These are phyloP conservation scores for Hanseniaspora mollemarum DNA, from an alignment of 805 yeast genomes.

Conservation along the genomic window DNA sequence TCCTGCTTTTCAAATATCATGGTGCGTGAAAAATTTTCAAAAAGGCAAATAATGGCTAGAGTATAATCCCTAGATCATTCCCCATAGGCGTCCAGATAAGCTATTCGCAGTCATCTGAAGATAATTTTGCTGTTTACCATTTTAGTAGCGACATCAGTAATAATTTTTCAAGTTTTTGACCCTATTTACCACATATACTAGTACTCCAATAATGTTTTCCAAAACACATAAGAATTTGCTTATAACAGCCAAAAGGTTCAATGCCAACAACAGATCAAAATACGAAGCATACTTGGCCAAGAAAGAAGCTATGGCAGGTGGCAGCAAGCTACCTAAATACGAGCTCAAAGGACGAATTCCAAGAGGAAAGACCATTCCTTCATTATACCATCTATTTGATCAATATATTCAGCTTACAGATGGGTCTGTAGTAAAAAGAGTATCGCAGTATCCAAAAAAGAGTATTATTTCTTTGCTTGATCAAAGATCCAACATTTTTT, in stretches of 20 bases:
- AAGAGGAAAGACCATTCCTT: conserved; percentile 79
- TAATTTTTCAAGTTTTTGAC: too few species aligned
- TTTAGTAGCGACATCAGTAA: too few species aligned
- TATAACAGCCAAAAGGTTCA: neutral
- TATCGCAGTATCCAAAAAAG: conserved; percentile 77
- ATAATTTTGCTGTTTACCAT: too few species aligned
- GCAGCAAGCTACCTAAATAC: neutral
- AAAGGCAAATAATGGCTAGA: too few species aligned
- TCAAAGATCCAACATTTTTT: conserved; percentile 72
- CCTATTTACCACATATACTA: too few species aligned
- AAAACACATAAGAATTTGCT: neutral
- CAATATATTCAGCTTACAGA: conserved; percentile 83
- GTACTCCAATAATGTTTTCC: neutral
- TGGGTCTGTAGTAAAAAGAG: conserved; percentile 76
- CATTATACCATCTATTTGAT: conserved; percentile 82
- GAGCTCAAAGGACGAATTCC: neutral
- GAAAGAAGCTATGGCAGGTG: conserved; percentile 6
- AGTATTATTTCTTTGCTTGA: conserved; percentile 79
- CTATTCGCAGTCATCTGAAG: too few species aligned
- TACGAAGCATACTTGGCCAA: conserved; percentile 12
- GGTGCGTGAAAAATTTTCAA: too few species aligned
- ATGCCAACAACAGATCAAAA: neutral
- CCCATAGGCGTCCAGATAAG: too few species aligned
- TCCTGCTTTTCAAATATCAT: too few species aligned
- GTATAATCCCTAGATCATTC: too few species aligned